A percentile compares a stretch with the other conserved stretches of the same genome.
These are phyloP conservation scores for Triticum monococcum DNA, from an alignment of 176 grass and related monocot species.

Conservation along the genomic window DNA sequence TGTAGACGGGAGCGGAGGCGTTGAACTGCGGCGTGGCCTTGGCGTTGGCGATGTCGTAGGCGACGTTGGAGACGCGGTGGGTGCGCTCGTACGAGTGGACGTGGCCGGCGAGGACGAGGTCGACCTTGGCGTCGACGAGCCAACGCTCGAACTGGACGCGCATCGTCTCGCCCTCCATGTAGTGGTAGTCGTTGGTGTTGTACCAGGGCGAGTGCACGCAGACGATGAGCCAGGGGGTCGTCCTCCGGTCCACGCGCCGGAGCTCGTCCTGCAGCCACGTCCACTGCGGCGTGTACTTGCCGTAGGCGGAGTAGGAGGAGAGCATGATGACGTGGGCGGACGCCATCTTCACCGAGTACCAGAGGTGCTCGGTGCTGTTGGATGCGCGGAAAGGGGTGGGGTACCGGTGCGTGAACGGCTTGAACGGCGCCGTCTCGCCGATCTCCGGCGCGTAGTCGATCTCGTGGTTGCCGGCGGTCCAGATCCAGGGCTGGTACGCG, in stretches of 20 bases:
- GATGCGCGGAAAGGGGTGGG: slow-evolving; percentile 45
- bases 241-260: slow-evolving; percentile 39
- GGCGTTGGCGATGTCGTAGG: slow-evolving; percentile 48
- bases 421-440: slow-evolving; percentile 62
- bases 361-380: slow-evolving; percentile 36
- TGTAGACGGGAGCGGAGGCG: slow-evolving; percentile 51
- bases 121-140: slow-evolving; percentile 67
- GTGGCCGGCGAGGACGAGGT: slow-evolving; percentile 67
- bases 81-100: slow-evolving; percentile 68
- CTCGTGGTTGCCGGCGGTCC: slow-evolving; percentile 71
- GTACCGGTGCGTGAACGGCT: slow-evolving; percentile 46
- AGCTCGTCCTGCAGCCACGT: slow-evolving; percentile 61
- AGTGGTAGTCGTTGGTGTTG: slow-evolving; percentile 66
- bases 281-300: slow-evolving; percentile 75
- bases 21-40: slow-evolving; percentile 42
- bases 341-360: slow-evolving; percentile 52
- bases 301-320: slow-evolving; percentile 57
- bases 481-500: slow-evolving; percentile 80
- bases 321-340: slow-evolving; percentile 56
- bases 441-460: slow-evolving; percentile 58
- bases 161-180: slow-evolving; percentile 82
- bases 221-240: slow-evolving; percentile 69
- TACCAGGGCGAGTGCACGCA: slow-evolving; percentile 72
- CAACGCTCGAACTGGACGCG: slow-evolving; percentile 65
- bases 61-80: slow-evolving; percentile 48